Evolutionary conservation across 345 rosid genomes (phyloP).

Genomic region (Sisymbrium altissimum): DNA sequence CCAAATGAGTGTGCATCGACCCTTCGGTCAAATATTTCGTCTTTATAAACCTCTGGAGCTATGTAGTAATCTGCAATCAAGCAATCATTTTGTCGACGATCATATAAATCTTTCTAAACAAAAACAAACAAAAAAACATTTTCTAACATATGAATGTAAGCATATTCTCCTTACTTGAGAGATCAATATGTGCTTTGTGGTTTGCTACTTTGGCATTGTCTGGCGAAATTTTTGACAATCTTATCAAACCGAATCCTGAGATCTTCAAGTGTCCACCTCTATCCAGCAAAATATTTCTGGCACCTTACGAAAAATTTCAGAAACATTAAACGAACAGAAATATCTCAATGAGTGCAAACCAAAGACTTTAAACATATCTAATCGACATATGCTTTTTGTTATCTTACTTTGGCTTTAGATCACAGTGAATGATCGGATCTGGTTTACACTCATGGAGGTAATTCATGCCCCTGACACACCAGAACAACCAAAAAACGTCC

Average conservation of each 20-base stretch:
- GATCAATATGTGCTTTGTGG: constrained; percentile 43
- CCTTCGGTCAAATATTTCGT: constrained; percentile 61
- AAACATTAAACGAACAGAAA: constrained; percentile 53
- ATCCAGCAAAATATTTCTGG: constrained; percentile 99
- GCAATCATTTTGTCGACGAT: constrained; percentile 2
- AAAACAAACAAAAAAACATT: not conserved
- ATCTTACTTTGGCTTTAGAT: constrained; percentile 93
- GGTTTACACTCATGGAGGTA: constrained; percentile 87
- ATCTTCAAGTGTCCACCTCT: constrained; percentile 77
- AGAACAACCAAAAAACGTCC: constrained; percentile 4
- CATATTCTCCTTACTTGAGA: constrained; percentile 50
- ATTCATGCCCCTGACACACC: constrained; percentile 62
- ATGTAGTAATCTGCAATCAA: constrained; percentile 53
- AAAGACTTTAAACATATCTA: constrained; percentile 1
- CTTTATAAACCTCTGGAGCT: constrained; percentile 81
- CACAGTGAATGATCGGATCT: constrained; percentile 83
- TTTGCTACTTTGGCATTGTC: constrained; percentile 53
- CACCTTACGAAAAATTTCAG: constrained; percentile 81
- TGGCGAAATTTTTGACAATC: constrained; percentile 51
- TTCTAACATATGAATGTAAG: constrained; percentile 8
- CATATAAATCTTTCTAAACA: not conserved
- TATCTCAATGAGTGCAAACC: constrained; percentile 31
- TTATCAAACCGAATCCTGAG: constrained; percentile 72
- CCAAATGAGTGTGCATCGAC: constrained; percentile 79
- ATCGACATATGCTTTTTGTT: constrained; percentile 41